Percentiles rank a stretch among this genome's conserved stretches.
Conservation (phyloP, 495 filamentous ascomycete genomes). For the Platismatia glauca region DNA sequence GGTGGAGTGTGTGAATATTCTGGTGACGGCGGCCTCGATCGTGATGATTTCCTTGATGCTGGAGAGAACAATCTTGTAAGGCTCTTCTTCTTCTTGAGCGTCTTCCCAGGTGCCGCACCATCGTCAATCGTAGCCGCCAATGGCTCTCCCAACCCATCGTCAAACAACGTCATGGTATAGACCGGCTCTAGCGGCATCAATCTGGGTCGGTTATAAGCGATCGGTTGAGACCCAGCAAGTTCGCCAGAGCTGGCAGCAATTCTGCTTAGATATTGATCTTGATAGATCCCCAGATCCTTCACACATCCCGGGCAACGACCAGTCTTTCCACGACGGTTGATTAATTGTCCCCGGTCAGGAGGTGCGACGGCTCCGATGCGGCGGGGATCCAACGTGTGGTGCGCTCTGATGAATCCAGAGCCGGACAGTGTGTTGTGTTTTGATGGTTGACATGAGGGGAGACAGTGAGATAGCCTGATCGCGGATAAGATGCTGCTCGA, state of each 20-base stretch:
- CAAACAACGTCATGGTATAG: background rate
- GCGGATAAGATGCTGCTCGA: constrained; percentile 1
- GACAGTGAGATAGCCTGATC: background rate
- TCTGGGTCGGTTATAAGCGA: background rate
- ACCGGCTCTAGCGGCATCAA: background rate
- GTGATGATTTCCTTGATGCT: constrained; percentile 16
- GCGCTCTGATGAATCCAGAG: background rate
- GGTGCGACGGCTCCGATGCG: background rate
- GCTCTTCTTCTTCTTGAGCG: constrained; percentile 24
- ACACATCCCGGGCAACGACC: constrained; percentile 8
- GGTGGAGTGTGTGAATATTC: constrained; percentile 10
- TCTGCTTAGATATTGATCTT: background rate
- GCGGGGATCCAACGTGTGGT: background rate
- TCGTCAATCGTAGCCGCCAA: background rate
- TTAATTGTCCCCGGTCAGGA: background rate
- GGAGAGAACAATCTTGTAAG: constrained; percentile 21
- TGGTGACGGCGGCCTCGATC: constrained; percentile 15
- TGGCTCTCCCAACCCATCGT: background rate
- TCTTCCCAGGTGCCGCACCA: constrained; percentile 1
- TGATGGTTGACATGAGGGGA: constrained; percentile 2
- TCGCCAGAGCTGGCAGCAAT: constrained; percentile 8
- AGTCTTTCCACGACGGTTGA: background rate
- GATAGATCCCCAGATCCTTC: background rate
- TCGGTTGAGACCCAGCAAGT: background rate
- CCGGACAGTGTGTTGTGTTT: background rate